These are phyloP conservation scores for Colletotrichum salicis DNA, from an alignment of 2,329 filamentous ascomycete species.

Conservation along the genomic window DNA sequence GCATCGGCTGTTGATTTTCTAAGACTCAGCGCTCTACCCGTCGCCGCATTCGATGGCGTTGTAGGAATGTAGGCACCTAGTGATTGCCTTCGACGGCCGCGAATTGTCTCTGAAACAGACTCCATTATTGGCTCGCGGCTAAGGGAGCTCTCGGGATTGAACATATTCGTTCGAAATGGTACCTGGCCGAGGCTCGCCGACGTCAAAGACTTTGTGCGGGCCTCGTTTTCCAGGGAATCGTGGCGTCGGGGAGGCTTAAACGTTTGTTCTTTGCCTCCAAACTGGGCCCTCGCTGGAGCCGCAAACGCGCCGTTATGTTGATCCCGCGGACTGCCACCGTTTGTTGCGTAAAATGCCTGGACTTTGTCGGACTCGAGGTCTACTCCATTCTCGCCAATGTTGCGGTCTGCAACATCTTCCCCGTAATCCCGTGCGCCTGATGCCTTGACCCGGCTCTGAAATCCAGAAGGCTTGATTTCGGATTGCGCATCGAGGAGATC, in stretches of 20 bases:
- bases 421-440: constrained; percentile 65
- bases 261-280: constrained; percentile 34
- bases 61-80: constrained; percentile 33
- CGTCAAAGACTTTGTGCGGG: constrained; percentile 36
- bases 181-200: constrained; percentile 32
- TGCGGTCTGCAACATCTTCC: constrained; percentile 74
- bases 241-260: constrained; percentile 18
- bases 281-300: constrained; percentile 23
- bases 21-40: not conserved
- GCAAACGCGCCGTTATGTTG: constrained; percentile 35
- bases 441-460: constrained; percentile 59
- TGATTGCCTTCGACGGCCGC: constrained; percentile 28
- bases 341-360: constrained; percentile 48
- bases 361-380: constrained; percentile 48
- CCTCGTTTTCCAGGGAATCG: constrained; percentile 5
- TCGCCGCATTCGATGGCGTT: constrained; percentile 1
- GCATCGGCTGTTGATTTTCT: not conserved
- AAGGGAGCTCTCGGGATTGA: constrained; percentile 20
- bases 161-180: constrained; percentile 30
- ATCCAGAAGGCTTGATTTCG: constrained; percentile 59
- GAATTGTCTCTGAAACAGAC: constrained; percentile 13
- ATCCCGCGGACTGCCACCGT: constrained; percentile 16
- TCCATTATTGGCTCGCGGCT: constrained; percentile 25
- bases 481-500: constrained; percentile 70
- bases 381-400: constrained; percentile 54